These are phyloP conservation scores for Pycnococcus provasolii DNA, from an alignment of 139 green algal species.

Conservation along the genomic window DNA sequence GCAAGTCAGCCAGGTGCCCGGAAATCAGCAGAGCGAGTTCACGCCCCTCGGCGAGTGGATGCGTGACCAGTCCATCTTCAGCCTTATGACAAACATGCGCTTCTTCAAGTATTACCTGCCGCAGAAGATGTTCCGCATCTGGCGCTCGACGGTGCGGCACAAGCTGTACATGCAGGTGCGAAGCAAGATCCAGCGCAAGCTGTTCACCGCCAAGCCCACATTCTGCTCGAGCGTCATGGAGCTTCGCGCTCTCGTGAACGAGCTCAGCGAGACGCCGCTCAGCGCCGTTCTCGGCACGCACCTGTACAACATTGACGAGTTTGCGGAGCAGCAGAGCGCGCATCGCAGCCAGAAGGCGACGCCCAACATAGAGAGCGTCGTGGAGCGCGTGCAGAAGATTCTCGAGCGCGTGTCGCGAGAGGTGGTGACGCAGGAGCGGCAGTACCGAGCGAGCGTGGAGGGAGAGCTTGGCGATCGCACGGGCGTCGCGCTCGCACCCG, in stretches of 20 bases:
- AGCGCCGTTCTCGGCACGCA: constrained; percentile 1
- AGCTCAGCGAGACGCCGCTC: constrained; percentile 24
- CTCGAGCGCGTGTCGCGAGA: constrained; percentile 21
- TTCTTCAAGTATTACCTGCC: constrained; percentile 37
- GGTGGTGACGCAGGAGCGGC: constrained; percentile 11
- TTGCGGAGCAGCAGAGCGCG: constrained; percentile 23
- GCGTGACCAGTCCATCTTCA: constrained; percentile 32
- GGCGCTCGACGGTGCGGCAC: constrained; percentile 19
- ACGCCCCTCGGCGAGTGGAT: constrained; percentile 36
- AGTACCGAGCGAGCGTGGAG: constrained; percentile 17
- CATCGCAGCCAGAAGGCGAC: constrained; percentile 15
- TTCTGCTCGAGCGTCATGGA: constrained; percentile 28
- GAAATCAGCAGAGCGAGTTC: constrained; percentile 23
- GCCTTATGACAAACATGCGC: constrained; percentile 29
- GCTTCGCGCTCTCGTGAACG: constrained; percentile 18
- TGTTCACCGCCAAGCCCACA: constrained; percentile 35
- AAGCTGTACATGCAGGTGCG: constrained; percentile 24
- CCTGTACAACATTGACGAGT: constrained; percentile 34
- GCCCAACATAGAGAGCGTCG: constrained; percentile 17
- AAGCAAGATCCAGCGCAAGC: constrained; percentile 3
- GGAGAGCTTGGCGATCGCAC: constrained; percentile 37
- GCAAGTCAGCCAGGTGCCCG: neutral
- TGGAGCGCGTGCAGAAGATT: constrained; percentile 10
- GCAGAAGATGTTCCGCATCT: constrained; percentile 33
- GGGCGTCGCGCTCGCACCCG: constrained; percentile 54